phyloP scores from a whole-genome alignment of 306 rosid genomes.

The Quercus rubra region DNA sequence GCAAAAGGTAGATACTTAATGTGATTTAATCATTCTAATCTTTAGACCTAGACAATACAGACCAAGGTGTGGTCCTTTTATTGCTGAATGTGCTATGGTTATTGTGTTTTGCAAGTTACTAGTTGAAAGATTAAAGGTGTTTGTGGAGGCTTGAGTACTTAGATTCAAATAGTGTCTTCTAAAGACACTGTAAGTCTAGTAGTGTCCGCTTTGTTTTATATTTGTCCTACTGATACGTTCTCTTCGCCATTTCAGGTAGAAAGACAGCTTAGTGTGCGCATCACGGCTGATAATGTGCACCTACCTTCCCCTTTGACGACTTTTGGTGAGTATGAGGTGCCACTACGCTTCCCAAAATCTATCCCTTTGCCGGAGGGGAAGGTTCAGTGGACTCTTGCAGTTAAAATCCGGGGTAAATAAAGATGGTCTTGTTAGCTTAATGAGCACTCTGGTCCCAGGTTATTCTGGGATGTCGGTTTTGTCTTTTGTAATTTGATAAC shows the following conservation, averaged over 20 bases:
- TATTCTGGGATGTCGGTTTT: neutral
- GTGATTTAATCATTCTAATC: too few species aligned
- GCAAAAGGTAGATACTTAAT: too few species aligned
- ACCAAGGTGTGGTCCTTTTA: too few species aligned
- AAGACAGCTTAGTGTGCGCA: constrained; percentile 65
- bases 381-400: constrained; percentile 68
- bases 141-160: too few species aligned
- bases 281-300: constrained; percentile 55
- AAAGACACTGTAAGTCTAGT: neutral
- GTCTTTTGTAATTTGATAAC: neutral
- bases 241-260: constrained; percentile 55
- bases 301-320: constrained; percentile 54
- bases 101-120: too few species aligned
- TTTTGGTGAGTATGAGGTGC: constrained; percentile 81
- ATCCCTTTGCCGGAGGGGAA: constrained; percentile 78
- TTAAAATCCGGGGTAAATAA: constrained; percentile 66
- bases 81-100: too few species aligned
- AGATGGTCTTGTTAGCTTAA: neutral
- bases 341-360: constrained; percentile 76
- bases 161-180: neutral
- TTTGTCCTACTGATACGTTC: constrained; percentile 1
- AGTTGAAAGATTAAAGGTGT: too few species aligned
- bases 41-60: too few species aligned
- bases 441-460: neutral
- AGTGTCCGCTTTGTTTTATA: neutral